Evolutionary conservation across 495 filamentous ascomycete species (phyloP), one percentile per base, ranked within the genome.

Genomic region (Talaromyces proteolyticus): DNA sequence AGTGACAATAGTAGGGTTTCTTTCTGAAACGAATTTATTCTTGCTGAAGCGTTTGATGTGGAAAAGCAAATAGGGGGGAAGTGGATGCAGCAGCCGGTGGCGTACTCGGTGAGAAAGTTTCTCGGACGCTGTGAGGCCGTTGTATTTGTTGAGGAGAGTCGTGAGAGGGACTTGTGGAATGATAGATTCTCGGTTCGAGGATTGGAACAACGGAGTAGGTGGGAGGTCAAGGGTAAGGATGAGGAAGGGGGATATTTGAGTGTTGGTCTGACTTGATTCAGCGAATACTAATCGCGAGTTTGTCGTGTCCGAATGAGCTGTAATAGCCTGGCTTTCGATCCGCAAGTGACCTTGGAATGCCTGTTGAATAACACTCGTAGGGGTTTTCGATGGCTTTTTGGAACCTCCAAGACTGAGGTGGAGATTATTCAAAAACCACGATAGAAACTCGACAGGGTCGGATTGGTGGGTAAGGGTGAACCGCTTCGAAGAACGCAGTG

Each of bases 1-100:
- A 7, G 91, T 96, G 49, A 99, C 93, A 61, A 99, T 99, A 0
- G 94, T 97, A 4, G 91, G 93, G 66, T 97, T 99, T 26, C 93
- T 86, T 68, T 99, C 94, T 3, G 83, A 74, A 23, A 97, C 89
- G 64, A 97, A 97, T 54, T 95, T 92, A 74, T 99, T 99, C 51
- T 84, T 80, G 58, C 81, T 87, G 79, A 99, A 99, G 37, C 93
- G 88, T 67, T 97, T 97, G 74, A 99, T 84, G 69, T 97, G 91
- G 72, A 98, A 92, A 29, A 94, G 74, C 16, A 98, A 78, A 58
- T 85, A 97, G 1, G 91, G 94, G 0, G 93, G 93, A 0, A 97
- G 77, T 1, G 94, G 94, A 61, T 95, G 93, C 40, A 96, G 74
- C 2, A 99, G 78, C 6, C 94, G 84, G 67, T 96, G 96, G 37